Conservation (phyloP, 306 rosid species). For the Cucurbita maxima region DNA sequence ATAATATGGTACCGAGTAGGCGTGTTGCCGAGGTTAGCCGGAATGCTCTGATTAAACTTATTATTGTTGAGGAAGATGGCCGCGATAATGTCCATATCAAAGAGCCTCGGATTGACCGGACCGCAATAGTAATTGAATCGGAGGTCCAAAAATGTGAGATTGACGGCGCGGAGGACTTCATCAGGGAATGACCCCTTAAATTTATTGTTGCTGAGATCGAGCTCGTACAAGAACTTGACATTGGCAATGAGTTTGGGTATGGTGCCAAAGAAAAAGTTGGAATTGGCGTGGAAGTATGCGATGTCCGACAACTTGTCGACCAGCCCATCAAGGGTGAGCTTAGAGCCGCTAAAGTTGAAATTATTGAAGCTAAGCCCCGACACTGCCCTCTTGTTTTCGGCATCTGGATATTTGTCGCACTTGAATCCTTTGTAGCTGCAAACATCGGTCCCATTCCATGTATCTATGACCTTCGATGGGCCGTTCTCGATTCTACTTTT, state of each 20-base stretch:
- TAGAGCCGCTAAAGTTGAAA: background rate
- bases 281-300: conserved; percentile 53
- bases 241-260: conserved; percentile 7
- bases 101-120: conserved; percentile 13
- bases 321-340: conserved; percentile 7
- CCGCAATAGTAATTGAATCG: conserved; percentile 31
- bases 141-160: conserved; percentile 46
- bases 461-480: background rate
- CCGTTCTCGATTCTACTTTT: background rate
- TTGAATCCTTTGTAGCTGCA: conserved; percentile 14
- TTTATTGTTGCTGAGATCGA: conserved; percentile 64
- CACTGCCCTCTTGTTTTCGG: background rate
- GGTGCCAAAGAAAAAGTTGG: conserved; percentile 33
- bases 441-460: background rate
- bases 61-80: conserved; percentile 61
- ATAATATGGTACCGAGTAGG: conserved; percentile 15
- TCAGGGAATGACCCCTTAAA: conserved; percentile 18
- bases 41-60: conserved; percentile 12
- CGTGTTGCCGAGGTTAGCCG: conserved; percentile 36
- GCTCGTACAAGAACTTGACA: conserved; percentile 28
- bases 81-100: conserved; percentile 16
- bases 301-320: conserved; percentile 19
- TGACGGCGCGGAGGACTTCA: conserved; percentile 1
- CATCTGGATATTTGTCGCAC: conserved; percentile 10
- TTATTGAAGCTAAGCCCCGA: conserved; percentile 49